A percentile compares a stretch with the other conserved stretches of the same genome.
These are phyloP conservation scores for Oryza coarctata DNA, from an alignment of 176 grass and related monocot genomes.

Conservation along the genomic window DNA sequence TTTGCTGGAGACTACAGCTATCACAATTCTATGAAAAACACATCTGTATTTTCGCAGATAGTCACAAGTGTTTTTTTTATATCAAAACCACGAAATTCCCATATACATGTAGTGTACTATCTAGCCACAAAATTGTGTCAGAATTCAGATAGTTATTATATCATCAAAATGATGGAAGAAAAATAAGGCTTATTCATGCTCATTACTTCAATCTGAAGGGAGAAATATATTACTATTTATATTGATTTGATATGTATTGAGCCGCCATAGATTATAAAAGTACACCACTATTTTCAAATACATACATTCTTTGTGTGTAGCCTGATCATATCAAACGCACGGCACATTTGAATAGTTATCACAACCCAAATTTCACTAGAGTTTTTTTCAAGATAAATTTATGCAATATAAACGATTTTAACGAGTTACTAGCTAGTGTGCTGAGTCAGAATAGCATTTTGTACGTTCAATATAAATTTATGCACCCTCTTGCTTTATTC, in stretches of 20 bases:
- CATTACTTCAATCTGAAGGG: no score
- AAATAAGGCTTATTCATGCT: no score
- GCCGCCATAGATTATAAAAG: background rate
- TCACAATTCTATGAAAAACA: background rate
- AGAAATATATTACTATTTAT: no score
- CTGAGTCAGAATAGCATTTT: background rate
- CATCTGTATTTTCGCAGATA: background rate
- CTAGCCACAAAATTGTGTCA: no score
- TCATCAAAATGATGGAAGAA: no score
- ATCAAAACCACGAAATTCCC: background rate
- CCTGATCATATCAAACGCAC: background rate
- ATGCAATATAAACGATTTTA: background rate
- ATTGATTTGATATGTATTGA: no score
- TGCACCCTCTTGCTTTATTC: background rate
- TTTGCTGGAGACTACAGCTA: background rate
- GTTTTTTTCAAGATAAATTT: background rate
- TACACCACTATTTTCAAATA: background rate
- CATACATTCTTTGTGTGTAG: background rate
- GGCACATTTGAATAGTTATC: background rate
- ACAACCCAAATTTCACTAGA: background rate
- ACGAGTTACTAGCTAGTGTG: background rate
- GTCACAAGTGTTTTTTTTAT: no score
- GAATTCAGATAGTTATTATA: no score
- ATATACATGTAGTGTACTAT: background rate
- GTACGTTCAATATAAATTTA: background rate